These are phyloP conservation scores for Blastobotrys buckinghamii DNA, from an alignment of 1,139 yeast genomes.

Conservation along the genomic window DNA sequence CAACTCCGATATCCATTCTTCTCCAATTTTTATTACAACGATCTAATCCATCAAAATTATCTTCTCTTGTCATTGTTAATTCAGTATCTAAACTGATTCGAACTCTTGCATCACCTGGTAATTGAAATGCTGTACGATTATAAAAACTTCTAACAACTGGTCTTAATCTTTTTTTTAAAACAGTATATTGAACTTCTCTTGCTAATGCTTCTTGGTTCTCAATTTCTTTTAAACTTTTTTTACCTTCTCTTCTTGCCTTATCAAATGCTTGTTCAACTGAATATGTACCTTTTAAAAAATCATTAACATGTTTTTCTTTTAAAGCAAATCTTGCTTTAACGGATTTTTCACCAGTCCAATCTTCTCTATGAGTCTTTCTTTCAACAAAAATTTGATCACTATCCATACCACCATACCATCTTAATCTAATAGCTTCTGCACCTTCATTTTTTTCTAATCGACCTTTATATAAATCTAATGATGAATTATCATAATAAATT, in stretches of 20 bases:
- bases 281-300: conserved; percentile 72
- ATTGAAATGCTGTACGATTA: conserved; percentile 96
- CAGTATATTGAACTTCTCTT: conserved; percentile 84
- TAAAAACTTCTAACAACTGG: conserved; percentile 96
- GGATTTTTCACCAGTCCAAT: conserved; percentile 99
- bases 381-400: conserved; percentile 91
- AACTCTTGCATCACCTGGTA: conserved; percentile 98
- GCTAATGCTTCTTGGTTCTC: conserved; percentile 90
- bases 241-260: conserved; percentile 87
- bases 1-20: conserved; percentile 96
- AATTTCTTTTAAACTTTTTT: conserved; percentile 78
- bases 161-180: conserved; percentile 73
- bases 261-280: conserved; percentile 89
- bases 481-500: conserved; percentile 84
- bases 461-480: conserved; percentile 88
- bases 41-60: conserved; percentile 87
- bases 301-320: conserved; percentile 86
- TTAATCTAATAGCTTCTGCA: conserved; percentile 94
- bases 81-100: conserved; percentile 97
- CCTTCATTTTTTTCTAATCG: conserved; percentile 95
- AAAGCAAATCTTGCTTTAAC: conserved; percentile 93
- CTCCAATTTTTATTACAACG: conserved; percentile 95
- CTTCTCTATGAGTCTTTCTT: conserved; percentile 96
- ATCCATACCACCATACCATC: conserved; percentile 99
- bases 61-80: conserved; percentile 93